Conservation (phyloP, 1,284 basidiomycete species). For the Ustilago shanxiensis region DNA sequence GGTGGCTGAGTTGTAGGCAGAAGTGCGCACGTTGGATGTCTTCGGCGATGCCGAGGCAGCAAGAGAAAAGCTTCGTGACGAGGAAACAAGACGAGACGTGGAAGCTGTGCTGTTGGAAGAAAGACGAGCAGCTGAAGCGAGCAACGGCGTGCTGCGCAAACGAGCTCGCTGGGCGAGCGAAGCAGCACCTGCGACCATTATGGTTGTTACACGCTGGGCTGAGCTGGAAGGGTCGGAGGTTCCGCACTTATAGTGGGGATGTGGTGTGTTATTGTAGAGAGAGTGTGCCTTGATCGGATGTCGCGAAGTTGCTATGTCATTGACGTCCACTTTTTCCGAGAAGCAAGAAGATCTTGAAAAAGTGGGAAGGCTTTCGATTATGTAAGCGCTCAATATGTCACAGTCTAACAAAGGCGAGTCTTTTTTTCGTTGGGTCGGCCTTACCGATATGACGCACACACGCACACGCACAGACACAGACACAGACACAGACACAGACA, state of each 20-base stretch:
- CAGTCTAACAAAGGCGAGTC: not conserved
- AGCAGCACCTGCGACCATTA: slow-evolving; percentile 27
- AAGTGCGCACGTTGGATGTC: slow-evolving; percentile 10
- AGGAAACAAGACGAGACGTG: slow-evolving; percentile 1
- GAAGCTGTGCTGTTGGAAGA: slow-evolving; percentile 1
- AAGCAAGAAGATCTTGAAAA: not conserved
- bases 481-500: no score
- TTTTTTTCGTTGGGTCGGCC: no score
- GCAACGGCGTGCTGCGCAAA: slow-evolving; percentile 26
- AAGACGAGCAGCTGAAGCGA: slow-evolving; percentile 18
- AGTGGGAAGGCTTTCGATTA: slow-evolving; percentile 3
- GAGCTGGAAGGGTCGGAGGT: not conserved
- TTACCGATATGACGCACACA: not conserved
- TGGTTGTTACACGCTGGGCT: not conserved
- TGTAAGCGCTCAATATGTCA: not conserved
- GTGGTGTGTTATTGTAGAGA: not conserved
- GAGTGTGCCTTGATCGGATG: slow-evolving; percentile 7
- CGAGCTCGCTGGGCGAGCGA: slow-evolving; percentile 31
- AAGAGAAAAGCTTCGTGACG: slow-evolving; percentile 11
- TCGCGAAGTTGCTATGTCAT: slow-evolving; percentile 4
- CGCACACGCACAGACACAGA: not conserved
- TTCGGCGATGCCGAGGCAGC: slow-evolving; percentile 14
- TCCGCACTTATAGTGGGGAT: not conserved
- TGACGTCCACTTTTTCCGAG: not conserved
- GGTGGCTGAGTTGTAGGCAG: slow-evolving; percentile 22